Conservation (phyloP, 2,329 filamentous ascomycete genomes). For the Botrytis paeoniae region DNA sequence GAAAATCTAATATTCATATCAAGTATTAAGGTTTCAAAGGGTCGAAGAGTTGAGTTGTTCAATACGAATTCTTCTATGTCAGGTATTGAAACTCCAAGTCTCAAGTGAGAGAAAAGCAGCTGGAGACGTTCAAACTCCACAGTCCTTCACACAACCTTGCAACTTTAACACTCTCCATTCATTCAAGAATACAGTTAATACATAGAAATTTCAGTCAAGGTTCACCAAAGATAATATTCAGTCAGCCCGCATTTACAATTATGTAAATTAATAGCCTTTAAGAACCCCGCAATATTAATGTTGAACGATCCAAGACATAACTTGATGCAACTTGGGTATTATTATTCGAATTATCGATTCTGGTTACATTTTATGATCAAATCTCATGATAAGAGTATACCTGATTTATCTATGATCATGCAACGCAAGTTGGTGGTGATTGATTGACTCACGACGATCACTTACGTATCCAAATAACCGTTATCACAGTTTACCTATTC, state of each 20-base stretch:
- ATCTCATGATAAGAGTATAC: not conserved
- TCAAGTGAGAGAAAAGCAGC: not conserved
- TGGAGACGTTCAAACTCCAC: not conserved
- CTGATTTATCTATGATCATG: not conserved
- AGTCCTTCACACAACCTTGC: too few species aligned
- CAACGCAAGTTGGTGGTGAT: not conserved
- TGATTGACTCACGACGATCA: not conserved
- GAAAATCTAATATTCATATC: too few species aligned
- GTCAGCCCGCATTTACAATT: accelerated
- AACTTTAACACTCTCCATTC: too few species aligned
- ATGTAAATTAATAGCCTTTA: not conserved
- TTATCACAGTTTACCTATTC: not conserved
- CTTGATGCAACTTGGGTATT: accelerated
- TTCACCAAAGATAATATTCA: not conserved
- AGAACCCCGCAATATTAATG: not conserved
- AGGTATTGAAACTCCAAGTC: not conserved
- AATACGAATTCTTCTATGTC: too few species aligned
- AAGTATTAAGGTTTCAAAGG: accelerated
- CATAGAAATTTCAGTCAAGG: accelerated
- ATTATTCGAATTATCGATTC: not conserved
- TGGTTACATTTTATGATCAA: not conserved
- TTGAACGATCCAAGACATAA: not conserved
- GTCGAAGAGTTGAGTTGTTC: too few species aligned
- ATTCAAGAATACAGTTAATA: not conserved
- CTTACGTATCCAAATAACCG: not conserved